These are phyloP conservation scores for Calcarisporium arbuscula DNA, from an alignment of 2,329 filamentous ascomycete genomes.

Conservation along the genomic window DNA sequence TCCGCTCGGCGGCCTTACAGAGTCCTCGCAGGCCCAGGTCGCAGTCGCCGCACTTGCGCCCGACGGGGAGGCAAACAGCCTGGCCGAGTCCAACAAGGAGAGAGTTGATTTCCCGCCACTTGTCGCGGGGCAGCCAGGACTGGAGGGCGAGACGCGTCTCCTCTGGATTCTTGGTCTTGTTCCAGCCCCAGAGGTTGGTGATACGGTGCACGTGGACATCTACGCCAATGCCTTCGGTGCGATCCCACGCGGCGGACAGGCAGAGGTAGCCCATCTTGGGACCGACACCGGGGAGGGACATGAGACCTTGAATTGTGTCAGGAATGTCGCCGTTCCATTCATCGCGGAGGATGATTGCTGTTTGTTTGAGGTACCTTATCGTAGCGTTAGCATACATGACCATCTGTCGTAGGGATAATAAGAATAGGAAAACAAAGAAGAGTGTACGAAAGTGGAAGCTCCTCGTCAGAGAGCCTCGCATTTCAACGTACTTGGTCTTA, in stretches of 20 bases:
- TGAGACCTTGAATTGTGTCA: constrained; percentile 66
- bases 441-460: too few relatives aligned
- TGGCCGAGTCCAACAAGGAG: constrained; percentile 85
- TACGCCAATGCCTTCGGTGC: constrained; percentile 74
- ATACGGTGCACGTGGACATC: constrained; percentile 95
- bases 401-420: too few relatives aligned
- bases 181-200: constrained; percentile 91
- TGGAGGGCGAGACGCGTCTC: constrained; percentile 71
- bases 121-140: constrained; percentile 74
- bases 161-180: constrained; percentile 74
- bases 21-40: constrained; percentile 68
- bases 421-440: not conserved
- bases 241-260: constrained; percentile 63
- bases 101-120: constrained; percentile 90
- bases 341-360: constrained; percentile 67
- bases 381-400: too few relatives aligned
- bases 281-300: constrained; percentile 76
- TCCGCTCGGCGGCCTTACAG: constrained; percentile 65
- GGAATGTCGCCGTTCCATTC: constrained; percentile 72
- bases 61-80: constrained; percentile 75
- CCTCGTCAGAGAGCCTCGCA: too few relatives aligned
- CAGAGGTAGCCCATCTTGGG: constrained; percentile 94
- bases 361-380: constrained; percentile 58
- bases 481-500: constrained; percentile 65
- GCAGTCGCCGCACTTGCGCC: constrained; percentile 78